Evolutionary conservation across 208 protist genomes (phyloP), one percentile per base, ranked within the genome.

Genomic region (Trypanosoma vivax): DNA sequence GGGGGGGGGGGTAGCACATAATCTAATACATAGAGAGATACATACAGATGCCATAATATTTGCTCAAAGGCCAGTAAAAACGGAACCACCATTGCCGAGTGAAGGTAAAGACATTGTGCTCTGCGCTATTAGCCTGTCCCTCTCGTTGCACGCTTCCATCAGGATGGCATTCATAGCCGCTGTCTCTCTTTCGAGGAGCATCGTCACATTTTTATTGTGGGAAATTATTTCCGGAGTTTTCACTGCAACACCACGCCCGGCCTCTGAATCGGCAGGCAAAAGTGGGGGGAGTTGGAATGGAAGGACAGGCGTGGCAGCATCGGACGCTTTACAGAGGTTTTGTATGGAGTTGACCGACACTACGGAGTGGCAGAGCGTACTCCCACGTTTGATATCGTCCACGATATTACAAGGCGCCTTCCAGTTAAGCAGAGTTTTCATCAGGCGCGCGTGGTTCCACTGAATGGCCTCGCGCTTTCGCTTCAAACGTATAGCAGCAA

Each of bases 401-500:
- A 6, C n/a, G 6, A 19, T 7, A 7, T 38, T 16, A 5, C 13
- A 21, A 14, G 69, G 65, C 4, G 71, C 48, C 14, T 71, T 69
- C 85, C 85, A 92, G 37, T 51, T 64, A 69, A 92, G 74, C 4
- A 94, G 65, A 16, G 83, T 94, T 25, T 66, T 52, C 87, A 94
- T 88, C 23, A 94, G 67, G 1, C 79, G 75, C 4, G 71, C 50
- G 27, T 77, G 69, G 31, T 68, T 73, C 80, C 77, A 89, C 37
- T 85, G 49, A 1, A 59, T 50, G 1, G 70, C 64, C 9, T 75
- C 63, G 16, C 67, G 43, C 51, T 62, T 47, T n/a, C 70, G 58
- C 24, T 60, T 65, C n/a, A n/a, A n/a, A n/a, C n/a, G n/a, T n/a
- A n/a, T n/a, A n/a, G n/a, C n/a, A n/a, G n/a, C n/a, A n/a, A n/a